These are phyloP conservation scores for Mycocentrospora acerina DNA, from an alignment of 2,329 filamentous ascomycete genomes.

Conservation along the genomic window DNA sequence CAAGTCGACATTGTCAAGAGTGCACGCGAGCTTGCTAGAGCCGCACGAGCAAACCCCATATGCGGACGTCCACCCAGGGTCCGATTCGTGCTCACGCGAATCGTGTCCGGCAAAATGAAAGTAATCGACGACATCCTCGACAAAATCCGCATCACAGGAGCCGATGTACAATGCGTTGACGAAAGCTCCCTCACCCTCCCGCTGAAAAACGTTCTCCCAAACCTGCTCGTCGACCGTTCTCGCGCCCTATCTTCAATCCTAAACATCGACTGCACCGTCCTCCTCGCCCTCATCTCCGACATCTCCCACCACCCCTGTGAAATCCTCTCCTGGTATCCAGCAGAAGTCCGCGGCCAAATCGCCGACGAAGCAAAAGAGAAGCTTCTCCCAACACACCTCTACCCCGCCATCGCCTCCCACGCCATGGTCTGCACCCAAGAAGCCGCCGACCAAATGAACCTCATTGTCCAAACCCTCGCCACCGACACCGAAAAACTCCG, in stretches of 20 bases:
- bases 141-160: constrained; percentile 56
- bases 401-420: constrained; percentile 59
- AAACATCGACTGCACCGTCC: constrained; percentile 68
- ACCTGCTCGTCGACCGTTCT: constrained; percentile 43
- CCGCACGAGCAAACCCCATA: constrained; percentile 58
- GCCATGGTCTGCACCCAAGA: constrained; percentile 66
- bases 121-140: constrained; percentile 60
- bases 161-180: constrained; percentile 33
- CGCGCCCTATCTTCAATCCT: constrained; percentile 47
- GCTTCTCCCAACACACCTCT: constrained; percentile 62
- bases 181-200: constrained; percentile 25
- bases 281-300: constrained; percentile 73
- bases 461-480: constrained; percentile 43
- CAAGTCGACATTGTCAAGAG: constrained; percentile 62
- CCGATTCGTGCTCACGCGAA: constrained; percentile 62
- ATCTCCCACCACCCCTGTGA: constrained; percentile 61
- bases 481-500: constrained; percentile 52
- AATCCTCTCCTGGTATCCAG: constrained; percentile 56
- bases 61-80: constrained; percentile 62
- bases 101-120: constrained; percentile 51
- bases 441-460: constrained; percentile 63
- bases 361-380: constrained; percentile 63
- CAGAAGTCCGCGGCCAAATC: constrained; percentile 64
- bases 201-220: constrained; percentile 27
- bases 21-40: constrained; percentile 59